Evolutionary conservation across 805 yeast species (phyloP).

Genomic region (Kuraishia capsulata): DNA sequence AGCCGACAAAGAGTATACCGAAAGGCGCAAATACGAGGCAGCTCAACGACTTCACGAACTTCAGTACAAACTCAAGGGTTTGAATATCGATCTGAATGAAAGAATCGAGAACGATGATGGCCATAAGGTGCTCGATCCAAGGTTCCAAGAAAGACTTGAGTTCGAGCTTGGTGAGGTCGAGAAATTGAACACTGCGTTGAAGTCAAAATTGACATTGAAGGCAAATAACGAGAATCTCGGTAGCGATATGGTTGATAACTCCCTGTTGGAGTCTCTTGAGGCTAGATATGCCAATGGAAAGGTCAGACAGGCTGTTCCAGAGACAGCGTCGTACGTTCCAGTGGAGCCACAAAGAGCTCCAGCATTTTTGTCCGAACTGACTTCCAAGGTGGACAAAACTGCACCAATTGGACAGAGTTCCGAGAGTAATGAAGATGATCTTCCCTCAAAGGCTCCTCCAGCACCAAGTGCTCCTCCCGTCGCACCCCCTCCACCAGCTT

Average conservation of each 20-base stretch:
- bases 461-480: constrained; percentile 5
- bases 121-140: constrained; percentile 21
- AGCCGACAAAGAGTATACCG: constrained; percentile 42
- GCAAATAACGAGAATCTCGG: constrained; percentile 6
- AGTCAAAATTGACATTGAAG: constrained; percentile 23
- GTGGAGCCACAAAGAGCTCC: constrained; percentile 30
- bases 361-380: constrained; percentile 43
- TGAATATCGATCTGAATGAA: constrained; percentile 44
- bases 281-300: constrained; percentile 37
- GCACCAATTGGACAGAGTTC: constrained; percentile 20
- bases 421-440: neutral
- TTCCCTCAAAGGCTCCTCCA: too few species aligned
- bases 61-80: constrained; percentile 56
- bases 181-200: constrained; percentile 28
- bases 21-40: constrained; percentile 55
- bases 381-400: constrained; percentile 35
- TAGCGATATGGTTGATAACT: neutral
- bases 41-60: constrained; percentile 64
- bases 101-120: constrained; percentile 3
- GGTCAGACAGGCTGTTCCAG: constrained; percentile 16
- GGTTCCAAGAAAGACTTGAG: constrained; percentile 17
- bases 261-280: constrained; percentile 21
- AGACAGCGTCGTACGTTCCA: constrained; percentile 13
- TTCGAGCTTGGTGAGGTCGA: constrained; percentile 34
- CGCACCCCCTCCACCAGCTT: constrained; percentile 21